Evolutionary conservation across 495 filamentous ascomycete species (phyloP).

Genomic region (Baudoinia panamericana): DNA sequence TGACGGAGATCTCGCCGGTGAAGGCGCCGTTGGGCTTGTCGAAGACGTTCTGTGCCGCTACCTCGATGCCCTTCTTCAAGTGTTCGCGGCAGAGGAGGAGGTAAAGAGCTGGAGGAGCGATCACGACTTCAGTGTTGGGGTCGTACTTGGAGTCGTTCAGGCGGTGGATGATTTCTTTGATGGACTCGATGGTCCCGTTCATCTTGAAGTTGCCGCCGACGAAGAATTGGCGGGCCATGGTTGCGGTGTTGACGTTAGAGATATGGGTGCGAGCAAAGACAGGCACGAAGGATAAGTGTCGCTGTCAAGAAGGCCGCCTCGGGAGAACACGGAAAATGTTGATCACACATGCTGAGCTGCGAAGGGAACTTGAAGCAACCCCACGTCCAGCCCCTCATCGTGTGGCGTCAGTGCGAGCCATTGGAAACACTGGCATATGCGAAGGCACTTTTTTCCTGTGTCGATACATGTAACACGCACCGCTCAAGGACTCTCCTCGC

Average conservation of each 20-base stretch:
- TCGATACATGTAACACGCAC: too few species aligned
- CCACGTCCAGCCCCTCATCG: too few species aligned
- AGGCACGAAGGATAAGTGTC: too few species aligned
- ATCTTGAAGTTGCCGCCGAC: slow-evolving; percentile 99
- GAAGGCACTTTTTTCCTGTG: too few species aligned
- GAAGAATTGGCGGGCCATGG: slow-evolving; percentile 94
- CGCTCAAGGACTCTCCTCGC: too few species aligned
- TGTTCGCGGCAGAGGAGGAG: slow-evolving; percentile 70
- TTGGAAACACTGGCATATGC: too few species aligned
- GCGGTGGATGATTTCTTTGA: slow-evolving; percentile 74
- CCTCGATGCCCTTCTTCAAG: slow-evolving; percentile 54
- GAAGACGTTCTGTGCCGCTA: slow-evolving; percentile 90
- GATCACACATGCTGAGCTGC: too few species aligned
- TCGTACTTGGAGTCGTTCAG: slow-evolving; percentile 70
- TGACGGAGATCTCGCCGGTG: slow-evolving; percentile 88
- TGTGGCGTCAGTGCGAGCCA: too few species aligned
- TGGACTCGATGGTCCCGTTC: slow-evolving; percentile 81
- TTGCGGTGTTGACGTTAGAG: slow-evolving; percentile 24
- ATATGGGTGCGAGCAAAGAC: too few species aligned
- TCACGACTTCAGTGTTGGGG: slow-evolving; percentile 70
- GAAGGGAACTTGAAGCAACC: too few species aligned
- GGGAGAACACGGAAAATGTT: too few species aligned
- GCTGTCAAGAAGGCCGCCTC: too few species aligned
- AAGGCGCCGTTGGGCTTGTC: slow-evolving; percentile 94
- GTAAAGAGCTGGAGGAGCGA: slow-evolving; percentile 82